Base-by-base conservation (phyloP, 805 yeast species). In the Ascoidea tarda region DNA sequence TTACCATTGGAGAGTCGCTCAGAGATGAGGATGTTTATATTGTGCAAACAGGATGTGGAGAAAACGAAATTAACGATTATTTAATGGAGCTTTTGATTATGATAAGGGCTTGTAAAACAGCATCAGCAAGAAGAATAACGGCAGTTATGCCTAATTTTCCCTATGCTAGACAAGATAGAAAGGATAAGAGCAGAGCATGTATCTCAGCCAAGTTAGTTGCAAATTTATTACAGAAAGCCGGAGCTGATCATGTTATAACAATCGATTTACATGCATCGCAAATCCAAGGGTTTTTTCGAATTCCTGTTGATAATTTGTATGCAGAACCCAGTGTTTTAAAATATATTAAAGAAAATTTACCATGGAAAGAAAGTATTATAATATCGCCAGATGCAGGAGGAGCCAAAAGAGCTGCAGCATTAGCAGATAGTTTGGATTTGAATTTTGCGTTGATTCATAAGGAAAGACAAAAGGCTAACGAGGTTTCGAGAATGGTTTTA, bases 341-440 rank as follows among this genome's bases (percentile, higher is more conserved):
- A 59, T 93, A 87, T 66, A 87, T 91, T 60, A 80, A 77, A 57
- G 86, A 81, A 55, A 76, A 79, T 58, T 71, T 79, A 48, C 74
- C 77, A 57, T 68, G 72, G 56, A 68, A 69, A 38, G 73, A 81
- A 54, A 76, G 89, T 6, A 87, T 89, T 51, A 79, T 91, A 52
- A 95, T 91, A 10, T 88, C 96, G 5, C 99, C 99, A 3, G 99
- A 91, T 70, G 99, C 99, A 3, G 99, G 99, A 60, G 99, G 99
- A 55, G 98, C 98, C 52, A 91, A 91, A 68, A 78, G 99, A 59
- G 99, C 90, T 32, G 98, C 98, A 1, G 82, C 90, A 5, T 72
- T 91, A 51, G 98, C 98, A 12, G 98, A 91, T 63, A 80, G 85
- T 61, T 73, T 93, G 58, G 98, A 93, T 62, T 76, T 91, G 60